These are phyloP conservation scores for Bretziella fagacearum DNA, from an alignment of 2,329 filamentous ascomycete genomes.

Conservation along the genomic window DNA sequence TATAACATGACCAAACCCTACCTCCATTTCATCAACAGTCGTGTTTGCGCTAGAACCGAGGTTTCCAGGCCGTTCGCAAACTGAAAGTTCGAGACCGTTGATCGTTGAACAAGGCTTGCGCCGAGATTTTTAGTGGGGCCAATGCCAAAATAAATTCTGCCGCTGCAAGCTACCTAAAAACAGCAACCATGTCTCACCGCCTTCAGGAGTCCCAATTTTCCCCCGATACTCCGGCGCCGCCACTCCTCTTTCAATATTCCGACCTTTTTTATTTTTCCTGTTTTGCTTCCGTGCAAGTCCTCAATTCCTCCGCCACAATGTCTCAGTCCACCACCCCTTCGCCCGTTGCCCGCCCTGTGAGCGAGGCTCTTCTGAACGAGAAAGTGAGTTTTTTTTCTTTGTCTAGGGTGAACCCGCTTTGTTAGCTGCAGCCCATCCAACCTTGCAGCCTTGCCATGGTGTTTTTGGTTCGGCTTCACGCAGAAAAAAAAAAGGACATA, in stretches of 20 bases:
- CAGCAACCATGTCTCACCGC: slow-evolving; percentile 26
- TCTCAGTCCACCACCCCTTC: slow-evolving; percentile 32
- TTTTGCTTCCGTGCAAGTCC: slow-evolving; percentile 1
- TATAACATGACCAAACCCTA: slow-evolving; percentile 3
- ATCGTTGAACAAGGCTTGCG: slow-evolving; percentile 4
- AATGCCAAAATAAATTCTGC: slow-evolving; percentile 26
- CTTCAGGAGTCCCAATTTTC: slow-evolving; percentile 23
- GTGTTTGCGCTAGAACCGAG: slow-evolving; percentile 11
- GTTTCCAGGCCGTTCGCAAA: slow-evolving; percentile 5
- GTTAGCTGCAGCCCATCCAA: neutral
- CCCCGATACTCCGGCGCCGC: slow-evolving; percentile 5
- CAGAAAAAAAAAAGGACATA: no score
- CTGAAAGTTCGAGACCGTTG: slow-evolving; percentile 2
- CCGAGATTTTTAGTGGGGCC: slow-evolving; percentile 15
- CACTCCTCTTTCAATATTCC: slow-evolving; percentile 3
- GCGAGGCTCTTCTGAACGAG: slow-evolving; percentile 95
- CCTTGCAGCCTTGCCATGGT: neutral
- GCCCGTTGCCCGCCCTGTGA: slow-evolving; percentile 62
- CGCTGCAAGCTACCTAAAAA: slow-evolving; percentile 19
- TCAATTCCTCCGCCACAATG: slow-evolving; percentile 26
- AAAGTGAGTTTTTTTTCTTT: slow-evolving; percentile 49
- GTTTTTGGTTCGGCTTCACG: neutral
- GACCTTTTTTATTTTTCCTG: no score
- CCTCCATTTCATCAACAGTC: neutral
- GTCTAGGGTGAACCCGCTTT: neutral